Percentiles rank a stretch among this genome's conserved stretches.
Evolutionary conservation across 78 protist genomes (phyloP).

Genomic region (Dictyostelium intermedium): DNA sequence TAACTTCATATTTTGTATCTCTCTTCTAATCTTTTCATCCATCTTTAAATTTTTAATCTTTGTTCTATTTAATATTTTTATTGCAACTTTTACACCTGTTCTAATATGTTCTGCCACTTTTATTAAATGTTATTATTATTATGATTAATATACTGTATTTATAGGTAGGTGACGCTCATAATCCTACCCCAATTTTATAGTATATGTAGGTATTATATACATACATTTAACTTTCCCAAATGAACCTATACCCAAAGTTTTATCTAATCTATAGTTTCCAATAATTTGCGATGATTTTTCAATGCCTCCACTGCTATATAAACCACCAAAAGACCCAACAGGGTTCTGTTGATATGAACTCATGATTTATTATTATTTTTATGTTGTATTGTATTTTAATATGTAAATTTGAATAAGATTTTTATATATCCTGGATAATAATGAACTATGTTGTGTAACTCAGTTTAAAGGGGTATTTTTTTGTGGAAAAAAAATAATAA

Average conservation of each 20-base stretch:
- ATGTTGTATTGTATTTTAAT: no score
- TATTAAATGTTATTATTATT: background rate
- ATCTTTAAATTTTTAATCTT: slow-evolving; percentile 93
- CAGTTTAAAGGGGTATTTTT: no score
- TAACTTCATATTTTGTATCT: slow-evolving; percentile 96
- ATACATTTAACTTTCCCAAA: slow-evolving; percentile 81
- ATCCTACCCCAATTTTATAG: no score
- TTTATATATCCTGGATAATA: no score
- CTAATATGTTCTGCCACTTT: slow-evolving; percentile 80
- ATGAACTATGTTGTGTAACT: no score
- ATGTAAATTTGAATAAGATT: no score
- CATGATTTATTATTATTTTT: background rate
- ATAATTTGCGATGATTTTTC: slow-evolving; percentile 43
- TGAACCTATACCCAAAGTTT: slow-evolving; percentile 79
- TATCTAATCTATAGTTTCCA: slow-evolving; percentile 74
- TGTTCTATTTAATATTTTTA: slow-evolving; percentile 96
- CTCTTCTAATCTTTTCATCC: slow-evolving; percentile 97
- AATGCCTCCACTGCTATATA: slow-evolving; percentile 10
- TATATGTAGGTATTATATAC: no score
- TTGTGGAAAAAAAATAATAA: no score
- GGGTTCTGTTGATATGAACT: background rate
- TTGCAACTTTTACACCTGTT: slow-evolving; percentile 93
- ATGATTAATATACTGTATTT: no score
- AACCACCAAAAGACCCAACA: background rate
- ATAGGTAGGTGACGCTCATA: no score